Conservation (phyloP, 179 eudicot genomes). For the Carnegiea gigantea region DNA sequence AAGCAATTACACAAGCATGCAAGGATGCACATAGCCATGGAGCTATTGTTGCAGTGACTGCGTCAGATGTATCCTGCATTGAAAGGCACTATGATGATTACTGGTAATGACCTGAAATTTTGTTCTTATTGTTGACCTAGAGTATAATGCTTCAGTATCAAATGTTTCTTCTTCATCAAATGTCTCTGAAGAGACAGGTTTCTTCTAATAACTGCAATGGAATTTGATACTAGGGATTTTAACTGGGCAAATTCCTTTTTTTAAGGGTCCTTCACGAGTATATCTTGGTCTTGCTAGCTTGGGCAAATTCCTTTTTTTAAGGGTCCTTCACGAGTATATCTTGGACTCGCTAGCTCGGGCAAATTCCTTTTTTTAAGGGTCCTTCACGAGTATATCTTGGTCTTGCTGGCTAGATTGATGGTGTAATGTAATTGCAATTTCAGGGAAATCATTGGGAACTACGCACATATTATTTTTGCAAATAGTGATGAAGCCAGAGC, state of each 20-base stretch:
- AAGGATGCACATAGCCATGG: conserved; percentile 79
- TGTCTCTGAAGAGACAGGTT: neutral
- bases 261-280: neutral
- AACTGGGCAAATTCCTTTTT: neutral
- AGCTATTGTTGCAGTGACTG: conserved; percentile 90
- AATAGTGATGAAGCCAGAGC: conserved; percentile 91
- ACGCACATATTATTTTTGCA: conserved; percentile 82
- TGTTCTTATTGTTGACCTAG: neutral
- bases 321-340: neutral
- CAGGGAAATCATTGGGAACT: conserved; percentile 92
- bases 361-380: neutral
- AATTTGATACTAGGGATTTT: neutral
- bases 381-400: neutral
- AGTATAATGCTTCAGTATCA: neutral
- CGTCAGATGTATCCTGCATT: conserved; percentile 92
- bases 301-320: neutral
- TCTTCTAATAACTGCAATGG: neutral
- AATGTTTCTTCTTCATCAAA: neutral
- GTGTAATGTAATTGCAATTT: neutral
- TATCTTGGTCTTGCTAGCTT: neutral
- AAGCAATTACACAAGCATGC: conserved; percentile 74
- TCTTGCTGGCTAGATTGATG: neutral
- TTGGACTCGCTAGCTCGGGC: neutral
- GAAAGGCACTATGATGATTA: conserved; percentile 91
- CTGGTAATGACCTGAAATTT: conserved; percentile 49